Evolutionary conservation across 2,329 filamentous ascomycete species (phyloP), one percentile per base, ranked within the genome.

Genomic region (Dactylonectria macrodidyma): DNA sequence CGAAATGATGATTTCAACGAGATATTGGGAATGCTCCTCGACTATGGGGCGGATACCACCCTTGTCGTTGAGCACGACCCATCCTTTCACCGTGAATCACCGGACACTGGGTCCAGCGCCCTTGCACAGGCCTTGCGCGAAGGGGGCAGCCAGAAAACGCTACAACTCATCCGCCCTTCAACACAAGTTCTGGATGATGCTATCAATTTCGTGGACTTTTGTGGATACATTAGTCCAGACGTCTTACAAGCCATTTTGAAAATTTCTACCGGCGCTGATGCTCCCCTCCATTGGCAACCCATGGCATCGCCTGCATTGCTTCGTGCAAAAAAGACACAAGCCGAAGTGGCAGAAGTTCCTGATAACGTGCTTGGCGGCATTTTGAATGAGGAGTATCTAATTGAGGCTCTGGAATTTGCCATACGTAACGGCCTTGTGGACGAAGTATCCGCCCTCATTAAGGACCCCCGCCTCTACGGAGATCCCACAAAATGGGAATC

Each of bases 21-120:
- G 1, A 44, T 34, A 47, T 7, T 62, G 7, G 5, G 10, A 4
- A 47, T 54, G 6, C 14, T 62, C 12, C 16, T 62, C 22, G 50
- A 62, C 4, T 22, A 54, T 36, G 59, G 59, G 8, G 59, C 59
- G 7, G 59, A 62, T 30, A 55, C 59, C n/a, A n/a, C n/a, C n/a
- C n/a, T n/a, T n/a, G n/a, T n/a, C n/a, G n/a, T n/a, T n/a, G n/a
- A n/a, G n/a, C n/a, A n/a, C n/a, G n/a, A n/a, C n/a, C n/a, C n/a
- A n/a, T n/a, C n/a, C n/a, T n/a, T n/a, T n/a, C n/a, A n/a, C n/a
- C n/a, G n/a, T n/a, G n/a, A 14, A 9, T n/a, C 41, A n/a, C 8
- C 16, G 1, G 16, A 12, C 14, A 14, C 16, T 16, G 26, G 47
- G 2, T 11, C 8, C 3, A 50, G 44, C 4, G 26, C 14, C 14